Evolutionary conservation across 805 yeast genomes (phyloP).

Genomic region (Pichia nanzhaoensis): DNA sequence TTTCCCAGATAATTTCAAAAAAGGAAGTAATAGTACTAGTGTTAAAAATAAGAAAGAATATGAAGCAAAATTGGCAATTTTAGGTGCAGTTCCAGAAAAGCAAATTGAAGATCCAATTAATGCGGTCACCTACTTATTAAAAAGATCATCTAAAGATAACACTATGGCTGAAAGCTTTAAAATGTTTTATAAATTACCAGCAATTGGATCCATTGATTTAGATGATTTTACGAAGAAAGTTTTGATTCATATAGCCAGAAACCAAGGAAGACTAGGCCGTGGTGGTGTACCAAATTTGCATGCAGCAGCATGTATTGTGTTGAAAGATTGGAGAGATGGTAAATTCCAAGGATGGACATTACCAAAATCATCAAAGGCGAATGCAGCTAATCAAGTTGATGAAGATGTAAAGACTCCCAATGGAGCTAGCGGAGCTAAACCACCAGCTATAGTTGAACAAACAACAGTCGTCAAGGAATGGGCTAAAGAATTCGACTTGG

Average conservation of each 20-base stretch:
- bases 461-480: constrained; percentile 81
- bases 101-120: constrained; percentile 77
- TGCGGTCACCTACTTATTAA: constrained; percentile 70
- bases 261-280: constrained; percentile 83
- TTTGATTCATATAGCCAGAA: constrained; percentile 87
- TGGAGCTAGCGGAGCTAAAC: constrained; percentile 32
- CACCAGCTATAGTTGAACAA: constrained; percentile 45
- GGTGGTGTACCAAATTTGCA: constrained; percentile 91
- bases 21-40: constrained; percentile 37
- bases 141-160: constrained; percentile 63
- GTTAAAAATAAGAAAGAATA: constrained; percentile 50
- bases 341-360: constrained; percentile 85
- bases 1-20: constrained; percentile 52
- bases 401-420: constrained; percentile 27
- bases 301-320: constrained; percentile 73
- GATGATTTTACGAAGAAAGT: constrained; percentile 79
- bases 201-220: constrained; percentile 64
- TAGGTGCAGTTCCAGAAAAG: constrained; percentile 87
- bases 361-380: constrained; percentile 44
- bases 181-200: constrained; percentile 69
- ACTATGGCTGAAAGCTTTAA: constrained; percentile 75
- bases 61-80: constrained; percentile 81
- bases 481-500: constrained; percentile 93
- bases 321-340: constrained; percentile 97
- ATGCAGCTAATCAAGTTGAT: constrained; percentile 27